Percentiles rank a stretch among this genome's conserved stretches.
Conservation (phyloP, 1,284 basidiomycete species). For the Polyporus tsugae region DNA sequence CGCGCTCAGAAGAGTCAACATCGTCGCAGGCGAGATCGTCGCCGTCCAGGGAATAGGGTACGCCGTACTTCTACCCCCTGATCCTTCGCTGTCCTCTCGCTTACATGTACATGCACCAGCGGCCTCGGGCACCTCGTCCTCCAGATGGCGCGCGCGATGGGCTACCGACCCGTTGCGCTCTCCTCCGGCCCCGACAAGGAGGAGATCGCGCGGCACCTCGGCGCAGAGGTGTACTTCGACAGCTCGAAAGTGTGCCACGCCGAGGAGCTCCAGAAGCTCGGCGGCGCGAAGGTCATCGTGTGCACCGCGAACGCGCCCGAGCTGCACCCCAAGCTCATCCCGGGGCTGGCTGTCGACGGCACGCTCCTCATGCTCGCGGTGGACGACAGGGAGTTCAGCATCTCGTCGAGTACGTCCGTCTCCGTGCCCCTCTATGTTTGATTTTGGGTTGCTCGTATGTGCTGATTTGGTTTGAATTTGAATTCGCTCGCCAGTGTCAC, state of each 20-base stretch:
- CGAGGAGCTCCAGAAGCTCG: constrained; percentile 46
- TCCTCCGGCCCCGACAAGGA: constrained; percentile 37
- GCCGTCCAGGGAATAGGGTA: constrained; percentile 42
- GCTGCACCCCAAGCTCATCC: constrained; percentile 40
- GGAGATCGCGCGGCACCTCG: constrained; percentile 37
- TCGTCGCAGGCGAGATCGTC: constrained; percentile 31
- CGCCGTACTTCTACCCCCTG: constrained; percentile 7
- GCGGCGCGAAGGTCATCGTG: constrained; percentile 46
- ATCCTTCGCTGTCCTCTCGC: not conserved
- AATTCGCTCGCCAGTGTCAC: constrained; percentile 22
- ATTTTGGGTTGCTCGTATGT: not conserved
- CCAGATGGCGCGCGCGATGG: constrained; percentile 38
- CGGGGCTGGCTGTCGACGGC: constrained; percentile 44
- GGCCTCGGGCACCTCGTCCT: constrained; percentile 42
- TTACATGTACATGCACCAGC: constrained; percentile 18
- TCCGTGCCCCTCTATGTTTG: not conserved
- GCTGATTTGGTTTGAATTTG: not conserved
- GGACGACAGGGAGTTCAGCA: constrained; percentile 11
- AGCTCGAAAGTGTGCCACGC: constrained; percentile 33
- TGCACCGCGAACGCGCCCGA: constrained; percentile 46
- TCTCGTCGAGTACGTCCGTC: constrained; percentile 20
- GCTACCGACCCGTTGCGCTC: constrained; percentile 34
- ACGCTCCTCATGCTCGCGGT: constrained; percentile 39
- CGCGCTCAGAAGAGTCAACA: constrained; percentile 44
- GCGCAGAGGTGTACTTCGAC: constrained; percentile 39